phyloP scores from a whole-genome alignment of 352 stramenopile species.

The Blastocystis sp. region DNA sequence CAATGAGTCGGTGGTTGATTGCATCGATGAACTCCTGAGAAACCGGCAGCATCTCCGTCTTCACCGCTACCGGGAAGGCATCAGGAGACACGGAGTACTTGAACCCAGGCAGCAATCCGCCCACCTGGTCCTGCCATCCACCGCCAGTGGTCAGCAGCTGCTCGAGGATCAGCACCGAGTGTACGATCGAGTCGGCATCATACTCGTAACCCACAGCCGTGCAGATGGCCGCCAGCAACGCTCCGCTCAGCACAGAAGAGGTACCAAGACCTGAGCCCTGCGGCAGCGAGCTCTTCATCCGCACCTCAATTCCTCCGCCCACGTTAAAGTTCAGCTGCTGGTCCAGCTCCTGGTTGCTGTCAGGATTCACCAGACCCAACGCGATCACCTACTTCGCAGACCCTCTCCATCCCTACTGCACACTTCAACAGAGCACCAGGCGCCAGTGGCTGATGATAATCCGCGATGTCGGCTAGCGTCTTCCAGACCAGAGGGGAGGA shows the following conservation, averaged over 20 bases:
- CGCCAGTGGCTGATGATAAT: conserved; percentile 61
- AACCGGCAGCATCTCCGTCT: background rate
- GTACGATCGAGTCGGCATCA: conserved; percentile 64
- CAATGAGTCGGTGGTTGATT: conserved; percentile 56
- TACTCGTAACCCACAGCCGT: conserved; percentile 61
- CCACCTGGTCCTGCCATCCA: conserved; percentile 72
- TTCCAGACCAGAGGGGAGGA: conserved; percentile 51
- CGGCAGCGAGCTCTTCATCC: conserved; percentile 68
- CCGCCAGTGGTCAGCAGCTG: conserved; percentile 70
- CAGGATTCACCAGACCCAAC: conserved; percentile 34
- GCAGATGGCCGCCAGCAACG: conserved; percentile 65
- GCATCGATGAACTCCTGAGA: conserved; percentile 11
- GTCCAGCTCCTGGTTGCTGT: conserved; percentile 41
- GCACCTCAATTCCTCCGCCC: conserved; percentile 68
- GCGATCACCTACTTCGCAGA: background rate
- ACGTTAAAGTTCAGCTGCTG: conserved; percentile 56
- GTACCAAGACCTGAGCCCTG: conserved; percentile 70
- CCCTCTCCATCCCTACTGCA: conserved; percentile 19
- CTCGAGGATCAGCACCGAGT: conserved; percentile 69
- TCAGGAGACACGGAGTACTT: conserved; percentile 50
- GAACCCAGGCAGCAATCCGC: conserved; percentile 53
- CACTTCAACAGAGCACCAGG: conserved; percentile 61
- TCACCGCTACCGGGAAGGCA: conserved; percentile 48
- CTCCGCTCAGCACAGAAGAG: conserved; percentile 69
- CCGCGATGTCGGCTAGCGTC: conserved; percentile 13